Evolutionary conservation across 306 rosid genomes (phyloP).

Genomic region (Corylus heterophylla): DNA sequence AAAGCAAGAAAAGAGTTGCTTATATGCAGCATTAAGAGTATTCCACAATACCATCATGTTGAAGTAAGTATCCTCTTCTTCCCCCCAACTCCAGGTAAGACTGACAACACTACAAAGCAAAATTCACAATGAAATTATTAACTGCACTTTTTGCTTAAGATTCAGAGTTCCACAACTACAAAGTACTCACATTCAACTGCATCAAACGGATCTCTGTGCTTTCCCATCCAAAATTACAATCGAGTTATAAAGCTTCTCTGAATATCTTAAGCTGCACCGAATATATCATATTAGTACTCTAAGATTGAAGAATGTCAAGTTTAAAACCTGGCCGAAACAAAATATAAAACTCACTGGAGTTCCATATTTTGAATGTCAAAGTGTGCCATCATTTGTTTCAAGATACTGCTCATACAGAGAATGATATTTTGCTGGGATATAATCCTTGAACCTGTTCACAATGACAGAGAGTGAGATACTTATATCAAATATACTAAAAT

Average conservation of each 20-base stretch:
- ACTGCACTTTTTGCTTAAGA: background rate
- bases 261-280: background rate
- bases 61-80: background rate
- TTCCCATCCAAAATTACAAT: background rate
- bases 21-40: background rate
- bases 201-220: background rate
- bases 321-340: background rate
- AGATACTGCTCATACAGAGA: constrained; percentile 67
- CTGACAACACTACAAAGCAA: background rate
- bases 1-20: background rate
- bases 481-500: constrained; percentile 24
- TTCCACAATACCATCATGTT: background rate
- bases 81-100: background rate
- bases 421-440: constrained; percentile 80
- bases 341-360: constrained; percentile 1
- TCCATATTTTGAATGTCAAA: constrained; percentile 12
- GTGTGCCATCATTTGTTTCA: constrained; percentile 29
- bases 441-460: constrained; percentile 81
- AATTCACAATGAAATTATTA: background rate
- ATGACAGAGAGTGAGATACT: constrained; percentile 23
- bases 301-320: background rate
- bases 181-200: background rate
- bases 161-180: background rate
- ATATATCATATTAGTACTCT: background rate
- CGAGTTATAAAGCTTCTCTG: background rate